Evolutionary conservation across 805 yeast genomes (phyloP), one percentile per base, ranked within the genome.

Genomic region (Candida ovalis): DNA sequence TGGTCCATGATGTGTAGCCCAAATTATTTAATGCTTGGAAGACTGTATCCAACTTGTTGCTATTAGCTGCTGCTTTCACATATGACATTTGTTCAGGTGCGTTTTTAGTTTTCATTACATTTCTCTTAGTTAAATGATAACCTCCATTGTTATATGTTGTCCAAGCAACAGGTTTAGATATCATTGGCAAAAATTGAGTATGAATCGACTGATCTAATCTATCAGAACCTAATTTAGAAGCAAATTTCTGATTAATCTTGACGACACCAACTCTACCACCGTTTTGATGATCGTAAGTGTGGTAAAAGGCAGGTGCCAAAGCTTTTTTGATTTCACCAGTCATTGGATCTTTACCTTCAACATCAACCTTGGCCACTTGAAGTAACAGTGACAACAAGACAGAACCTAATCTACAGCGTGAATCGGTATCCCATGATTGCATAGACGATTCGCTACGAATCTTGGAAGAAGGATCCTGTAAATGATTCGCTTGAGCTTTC

Each of bases 141-240:
- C 97, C 99, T 56, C 99, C 99, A 47, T 78, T 78, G 59, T 84
- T 82, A 78, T 84, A 83, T 10, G 81, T 70, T 0, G 81, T 76
- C 99, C 99, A 94, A 4, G 89, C 88, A 47, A 82, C 73, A n/a
- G 99, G 99, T 52, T 81, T 80, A 8, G 87, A 85, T 43, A 94
- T 73, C 99, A 94, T 94, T 8, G 99, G 99, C 45, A 94, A 73
- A 52, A 79, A 75, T 64, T 92, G 97, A 0, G 98, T 96, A 19
- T 77, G 66, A 4, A 86, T 80, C 1, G 86, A 75, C 44, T 84
- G 84, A 22, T 76, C 73, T 6, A 82, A 69, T 30, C 80, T 73
- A 43, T 84, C 90, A 3, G 84, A 81, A 9, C 88, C 82, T 44
- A 94, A 67, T 58, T 79, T 81, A 25, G 77, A 74, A 3, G 84